A percentile compares a stretch with the other conserved stretches of the same genome.
These are phyloP conservation scores for Carex cristatella DNA, from an alignment of 176 grass and related monocot genomes.

Conservation along the genomic window DNA sequence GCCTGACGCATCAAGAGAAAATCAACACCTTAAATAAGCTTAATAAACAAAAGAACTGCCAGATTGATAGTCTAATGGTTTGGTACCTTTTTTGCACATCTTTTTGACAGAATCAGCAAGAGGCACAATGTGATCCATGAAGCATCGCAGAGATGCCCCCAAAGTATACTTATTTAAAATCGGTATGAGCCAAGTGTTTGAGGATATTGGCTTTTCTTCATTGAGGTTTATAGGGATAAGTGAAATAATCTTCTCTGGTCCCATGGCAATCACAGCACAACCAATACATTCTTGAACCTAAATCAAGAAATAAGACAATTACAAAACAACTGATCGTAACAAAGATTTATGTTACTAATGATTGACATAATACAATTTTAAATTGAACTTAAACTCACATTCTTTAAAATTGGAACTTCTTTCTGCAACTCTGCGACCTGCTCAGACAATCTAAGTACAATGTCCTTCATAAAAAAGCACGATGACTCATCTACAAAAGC, in stretches of 20 bases:
- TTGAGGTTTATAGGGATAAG: conserved; percentile 64
- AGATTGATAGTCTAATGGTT: conserved; percentile 5
- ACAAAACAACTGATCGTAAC: not conserved
- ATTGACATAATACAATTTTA: conserved; percentile 4
- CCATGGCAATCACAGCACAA: conserved; percentile 70
- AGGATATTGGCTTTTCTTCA: conserved; percentile 46
- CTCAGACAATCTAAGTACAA: conserved; percentile 61
- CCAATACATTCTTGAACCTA: conserved; percentile 87
- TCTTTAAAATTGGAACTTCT: conserved; percentile 28
- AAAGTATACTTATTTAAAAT: conserved; percentile 75
- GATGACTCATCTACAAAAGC: conserved; percentile 53
- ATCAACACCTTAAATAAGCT: conserved; percentile 9
- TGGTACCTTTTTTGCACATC: conserved; percentile 45
- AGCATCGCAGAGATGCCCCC: conserved; percentile 49
- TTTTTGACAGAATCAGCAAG: conserved; percentile 56
- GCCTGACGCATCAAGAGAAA: conserved; percentile 48
- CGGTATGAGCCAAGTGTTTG: conserved; percentile 83
- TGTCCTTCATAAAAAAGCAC: conserved; percentile 71
- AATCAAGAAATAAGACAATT: conserved; percentile 23
- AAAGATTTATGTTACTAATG: not conserved
- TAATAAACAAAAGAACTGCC: not conserved
- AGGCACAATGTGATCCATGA: conserved; percentile 63
- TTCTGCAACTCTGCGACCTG: conserved; percentile 34
- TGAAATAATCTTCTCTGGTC: conserved; percentile 66
- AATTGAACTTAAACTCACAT: conserved; percentile 51